Percentiles rank a stretch among this genome's conserved stretches.
Evolutionary conservation across 2,329 filamentous ascomycete species (phyloP).

Genomic region (Exophiala xenobiotica): DNA sequence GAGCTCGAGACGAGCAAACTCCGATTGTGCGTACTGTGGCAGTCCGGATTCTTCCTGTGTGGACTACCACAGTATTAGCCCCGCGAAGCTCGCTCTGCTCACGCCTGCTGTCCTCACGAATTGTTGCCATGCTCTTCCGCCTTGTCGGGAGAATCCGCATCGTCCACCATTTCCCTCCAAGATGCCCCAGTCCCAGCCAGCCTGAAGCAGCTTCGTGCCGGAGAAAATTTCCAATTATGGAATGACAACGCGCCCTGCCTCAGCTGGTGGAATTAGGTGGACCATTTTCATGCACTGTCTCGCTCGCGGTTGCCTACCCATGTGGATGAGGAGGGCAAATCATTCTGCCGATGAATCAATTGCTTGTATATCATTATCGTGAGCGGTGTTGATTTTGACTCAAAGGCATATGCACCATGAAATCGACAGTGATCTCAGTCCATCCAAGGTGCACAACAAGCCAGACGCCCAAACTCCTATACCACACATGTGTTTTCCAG

Average conservation of each 20-base stretch:
- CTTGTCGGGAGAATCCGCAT: not conserved
- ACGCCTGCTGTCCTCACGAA: not conserved
- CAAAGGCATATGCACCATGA: not conserved
- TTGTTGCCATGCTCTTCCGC: not conserved
- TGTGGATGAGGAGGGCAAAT: not conserved
- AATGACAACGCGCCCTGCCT: not conserved
- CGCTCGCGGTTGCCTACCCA: not conserved
- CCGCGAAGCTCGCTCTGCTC: not conserved
- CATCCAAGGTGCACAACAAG: too few species aligned
- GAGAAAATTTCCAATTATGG: slow-evolving; percentile 10
- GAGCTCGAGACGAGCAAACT: not conserved
- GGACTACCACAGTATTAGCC: not conserved
- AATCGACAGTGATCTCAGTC: not conserved
- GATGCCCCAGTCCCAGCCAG: not conserved
- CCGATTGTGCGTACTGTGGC: not conserved
- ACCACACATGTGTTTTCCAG: too few species aligned
- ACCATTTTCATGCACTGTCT: not conserved
- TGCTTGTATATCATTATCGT: not conserved
- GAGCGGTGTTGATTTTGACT: not conserved
- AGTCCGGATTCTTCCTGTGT: not conserved
- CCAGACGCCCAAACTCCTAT: too few species aligned
- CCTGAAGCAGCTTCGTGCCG: not conserved
- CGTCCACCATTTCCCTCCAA: not conserved
- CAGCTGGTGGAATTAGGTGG: not conserved
- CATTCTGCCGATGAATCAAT: not conserved